phyloP scores from a whole-genome alignment of 768 basidiomycete species.

The Omphalotus guepiniiformis region DNA sequence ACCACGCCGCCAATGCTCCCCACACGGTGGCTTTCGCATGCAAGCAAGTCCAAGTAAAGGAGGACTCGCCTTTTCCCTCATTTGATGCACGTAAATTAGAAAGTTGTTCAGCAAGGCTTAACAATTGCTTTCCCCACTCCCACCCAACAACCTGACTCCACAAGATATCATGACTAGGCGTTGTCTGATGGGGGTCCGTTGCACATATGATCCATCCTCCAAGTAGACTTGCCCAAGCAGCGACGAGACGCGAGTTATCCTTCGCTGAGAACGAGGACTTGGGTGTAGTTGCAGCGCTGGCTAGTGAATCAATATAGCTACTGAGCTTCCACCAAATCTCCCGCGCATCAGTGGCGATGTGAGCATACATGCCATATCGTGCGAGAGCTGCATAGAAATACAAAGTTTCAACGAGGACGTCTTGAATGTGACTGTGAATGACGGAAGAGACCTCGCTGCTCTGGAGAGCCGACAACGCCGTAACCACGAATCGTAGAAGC shows the following conservation, averaged over 20 bases:
- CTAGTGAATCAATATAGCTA: background rate
- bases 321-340: conserved; percentile 12
- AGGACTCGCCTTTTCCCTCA: background rate
- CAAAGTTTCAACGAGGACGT: conserved; percentile 54
- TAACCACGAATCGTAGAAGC: no score
- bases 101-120: conserved; percentile 27
- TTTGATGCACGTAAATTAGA: background rate
- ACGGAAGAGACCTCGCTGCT: conserved; percentile 59
- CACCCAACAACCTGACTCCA: conserved; percentile 87
- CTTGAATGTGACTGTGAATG: conserved; percentile 46
- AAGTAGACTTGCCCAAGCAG: conserved; percentile 56
- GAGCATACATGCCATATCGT: conserved; percentile 73
- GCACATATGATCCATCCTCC: conserved; percentile 79
- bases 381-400: conserved; percentile 62
- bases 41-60: conserved; percentile 8
- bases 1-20: conserved; percentile 59
- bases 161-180: conserved; percentile 78
- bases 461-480: conserved; percentile 49
- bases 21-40: conserved; percentile 35
- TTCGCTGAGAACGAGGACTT: conserved; percentile 1
- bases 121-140: conserved; percentile 64
- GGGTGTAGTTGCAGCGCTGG: no score
- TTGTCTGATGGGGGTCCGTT: conserved; percentile 86
- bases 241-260: conserved; percentile 11
- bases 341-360: conserved; percentile 60